Base-by-base conservation (phyloP, 2,329 filamentous ascomycete species). In the Lecanicillium sp. region DNA sequence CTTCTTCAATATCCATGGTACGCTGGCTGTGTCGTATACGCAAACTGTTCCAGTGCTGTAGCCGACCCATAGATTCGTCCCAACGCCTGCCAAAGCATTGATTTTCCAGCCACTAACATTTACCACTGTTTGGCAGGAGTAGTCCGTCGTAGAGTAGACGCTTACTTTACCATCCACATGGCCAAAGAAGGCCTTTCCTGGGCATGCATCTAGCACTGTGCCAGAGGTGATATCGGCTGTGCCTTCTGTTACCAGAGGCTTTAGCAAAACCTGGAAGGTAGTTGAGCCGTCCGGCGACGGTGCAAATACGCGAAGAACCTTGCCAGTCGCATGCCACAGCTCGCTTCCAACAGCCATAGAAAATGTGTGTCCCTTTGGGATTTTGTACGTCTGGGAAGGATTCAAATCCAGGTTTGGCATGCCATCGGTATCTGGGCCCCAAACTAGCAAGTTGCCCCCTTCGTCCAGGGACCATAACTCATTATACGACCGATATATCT, bases 391-490 rank as follows among this genome's bases (percentile, higher is more conserved):
- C 50, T 84, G 81, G 27, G 67, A 62, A 17, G 87, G 87, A 39
- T 76, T 82, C 41, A 79, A 77, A 40, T 79, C 74, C 20, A 97
- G 62, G 44, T 79, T 90, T 2, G 89, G 88, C 19, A 81, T 72
- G 1, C 84, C 81, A 5, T 76, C 76, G 33, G 62, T 62, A 50
- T 88, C 85, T 4, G 89, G 81, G 2, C 78, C 80, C 92, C 92
- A 98, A 5, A 97, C 76, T 48, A 87, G 80, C 12, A 98, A 65
- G 33, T 84, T 85, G 10, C 92, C 92, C 33, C 84, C 79, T 46
- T 96, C 89, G 56, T 97, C 92, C 34, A 98, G 60, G 0, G 89
- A 89, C 92, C 92, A 98, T 57, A 98, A 77, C 53, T 96, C 86
- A 48, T 87, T 87, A 45, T 79, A 82, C 58, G 94, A 84, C 29